Evolutionary conservation across 306 rosid genomes (phyloP).

Genomic region (Spatholobus suberectus): DNA sequence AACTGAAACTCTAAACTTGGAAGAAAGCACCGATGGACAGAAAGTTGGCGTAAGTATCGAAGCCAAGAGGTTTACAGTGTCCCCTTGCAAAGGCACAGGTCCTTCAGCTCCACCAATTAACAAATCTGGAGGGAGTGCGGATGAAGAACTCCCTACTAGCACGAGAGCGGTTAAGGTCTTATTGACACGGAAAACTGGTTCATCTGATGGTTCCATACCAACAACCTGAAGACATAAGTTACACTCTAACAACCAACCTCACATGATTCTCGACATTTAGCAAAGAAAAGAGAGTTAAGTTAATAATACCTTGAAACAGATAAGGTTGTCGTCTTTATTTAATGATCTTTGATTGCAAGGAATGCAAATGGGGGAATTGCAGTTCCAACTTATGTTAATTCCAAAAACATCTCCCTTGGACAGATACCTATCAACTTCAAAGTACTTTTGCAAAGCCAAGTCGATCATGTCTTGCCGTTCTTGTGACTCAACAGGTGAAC

Average conservation of each 20-base stretch:
- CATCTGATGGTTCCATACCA: conserved; percentile 93
- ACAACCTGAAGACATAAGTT: conserved; percentile 66
- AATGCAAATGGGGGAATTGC: conserved; percentile 74
- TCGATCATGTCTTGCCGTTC: conserved; percentile 86
- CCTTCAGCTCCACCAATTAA: conserved; percentile 62
- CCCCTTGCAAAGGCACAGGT: conserved; percentile 77
- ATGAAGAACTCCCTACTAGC: conserved; percentile 82
- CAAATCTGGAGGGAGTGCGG: conserved; percentile 87
- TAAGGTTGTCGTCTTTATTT: conserved; percentile 49
- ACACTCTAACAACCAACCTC: conserved; percentile 41
- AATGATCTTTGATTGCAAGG: conserved; percentile 63
- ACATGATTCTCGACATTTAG: conserved; percentile 9
- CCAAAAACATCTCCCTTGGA: conserved; percentile 81
- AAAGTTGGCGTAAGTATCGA: conserved; percentile 80
- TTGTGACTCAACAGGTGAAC: conserved; percentile 66
- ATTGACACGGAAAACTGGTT: conserved; percentile 69
- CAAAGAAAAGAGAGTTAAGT: neutral
- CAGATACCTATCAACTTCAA: conserved; percentile 81
- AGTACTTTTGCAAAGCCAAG: conserved; percentile 72
- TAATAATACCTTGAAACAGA: conserved; percentile 81
- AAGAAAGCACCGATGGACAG: conserved; percentile 85
- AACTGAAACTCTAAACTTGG: conserved; percentile 88
- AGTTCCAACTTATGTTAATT: conserved; percentile 68
- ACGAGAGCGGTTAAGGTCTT: conserved; percentile 82
- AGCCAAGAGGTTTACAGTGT: conserved; percentile 78